Base-by-base conservation (phyloP, 1,284 basidiomycete genomes). In the Boletellus deceptivus region DNA sequence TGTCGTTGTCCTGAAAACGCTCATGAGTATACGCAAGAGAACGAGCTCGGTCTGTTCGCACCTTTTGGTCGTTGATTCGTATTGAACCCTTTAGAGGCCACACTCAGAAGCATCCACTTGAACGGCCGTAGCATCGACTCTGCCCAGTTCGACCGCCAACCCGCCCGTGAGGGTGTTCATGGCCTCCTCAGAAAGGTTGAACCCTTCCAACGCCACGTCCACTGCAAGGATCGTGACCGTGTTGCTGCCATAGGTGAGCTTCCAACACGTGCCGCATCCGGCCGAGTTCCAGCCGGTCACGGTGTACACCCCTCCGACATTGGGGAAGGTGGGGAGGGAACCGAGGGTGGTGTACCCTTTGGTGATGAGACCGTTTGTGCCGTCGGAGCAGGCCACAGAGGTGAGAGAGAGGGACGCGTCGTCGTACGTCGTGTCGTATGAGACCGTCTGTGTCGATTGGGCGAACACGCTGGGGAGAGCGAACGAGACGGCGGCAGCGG, bases 331-430 rank as follows among this genome's bases (percentile, higher is more conserved):
- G 25, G 77, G 76, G 40, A 83, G 68, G 16, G 69, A 69, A 8
- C 70, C 70, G 59, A 82, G 75, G 27, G 73, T 80, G 25, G 63
- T 67, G 64, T 68, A 82, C 6, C 72, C 72, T 33, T 70, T 69
- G 49, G 68, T 72, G 35, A 71, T 29, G 48, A 82, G 72, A 16
- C 67, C 69, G 36, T 72, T 39, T n/a, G 22, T 5, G 6, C 76
- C 78, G 47, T 79, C 64, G 3, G 80, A 82, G 61, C 81, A 82
- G 4, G 79, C 71, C 49, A 79, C 70, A 27, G 46, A 62, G 46
- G 52, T 1, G 35, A 80, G 64, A 9, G 72, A 64, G 36, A 55
- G 49, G 9, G 54, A 54, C 6, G 59, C 27, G 14, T 70, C 54
- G 64, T 78, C 77, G 63, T 80, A 83, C 16, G 34, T 59, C 2